These are phyloP conservation scores for Fusarium sp. DNA, from an alignment of 2,329 filamentous ascomycete genomes.

Conservation along the genomic window DNA sequence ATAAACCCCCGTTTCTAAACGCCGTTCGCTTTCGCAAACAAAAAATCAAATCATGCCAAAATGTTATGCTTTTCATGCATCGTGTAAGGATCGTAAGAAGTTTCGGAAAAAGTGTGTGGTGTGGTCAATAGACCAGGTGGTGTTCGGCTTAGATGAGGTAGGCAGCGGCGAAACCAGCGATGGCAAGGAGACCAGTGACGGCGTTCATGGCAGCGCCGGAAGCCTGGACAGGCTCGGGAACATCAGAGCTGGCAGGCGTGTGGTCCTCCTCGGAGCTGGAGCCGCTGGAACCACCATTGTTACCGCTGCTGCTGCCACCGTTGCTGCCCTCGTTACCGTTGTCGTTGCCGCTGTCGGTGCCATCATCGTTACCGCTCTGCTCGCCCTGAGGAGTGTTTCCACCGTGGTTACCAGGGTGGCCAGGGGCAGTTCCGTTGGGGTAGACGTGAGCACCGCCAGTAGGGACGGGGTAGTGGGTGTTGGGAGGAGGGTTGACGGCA, in stretches of 20 bases:
- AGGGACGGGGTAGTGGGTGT: constrained; percentile 40
- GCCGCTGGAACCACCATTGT: constrained; percentile 2
- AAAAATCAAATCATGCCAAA: constrained; percentile 33
- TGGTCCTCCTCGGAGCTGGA: constrained; percentile 28
- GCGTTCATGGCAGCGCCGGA: constrained; percentile 50
- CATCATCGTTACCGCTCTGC: constrained; percentile 15
- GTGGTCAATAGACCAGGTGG: background rate
- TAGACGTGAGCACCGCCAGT: constrained; percentile 30
- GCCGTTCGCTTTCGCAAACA: constrained; percentile 40
- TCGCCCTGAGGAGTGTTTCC: constrained; percentile 36
- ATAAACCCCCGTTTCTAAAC: constrained; percentile 27
- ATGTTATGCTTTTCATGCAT: constrained; percentile 40
- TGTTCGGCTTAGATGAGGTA: constrained; percentile 56
- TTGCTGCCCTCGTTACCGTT: constrained; percentile 1
- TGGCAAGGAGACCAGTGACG: constrained; percentile 53
- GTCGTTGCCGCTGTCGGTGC: constrained; percentile 5
- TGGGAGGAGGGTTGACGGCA: constrained; percentile 36
- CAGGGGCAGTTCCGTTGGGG: constrained; percentile 35
- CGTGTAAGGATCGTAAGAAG: constrained; percentile 44
- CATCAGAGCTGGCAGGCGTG: constrained; percentile 28
- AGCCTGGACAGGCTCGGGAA: constrained; percentile 41
- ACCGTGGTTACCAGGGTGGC: constrained; percentile 29
- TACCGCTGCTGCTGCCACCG: constrained; percentile 3
- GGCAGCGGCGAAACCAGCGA: constrained; percentile 56
- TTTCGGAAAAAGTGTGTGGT: constrained; percentile 9